Percentiles rank a stretch among this genome's conserved stretches.
phyloP scores from a whole-genome alignment of 306 rosid species.

The Cercis canadensis region DNA sequence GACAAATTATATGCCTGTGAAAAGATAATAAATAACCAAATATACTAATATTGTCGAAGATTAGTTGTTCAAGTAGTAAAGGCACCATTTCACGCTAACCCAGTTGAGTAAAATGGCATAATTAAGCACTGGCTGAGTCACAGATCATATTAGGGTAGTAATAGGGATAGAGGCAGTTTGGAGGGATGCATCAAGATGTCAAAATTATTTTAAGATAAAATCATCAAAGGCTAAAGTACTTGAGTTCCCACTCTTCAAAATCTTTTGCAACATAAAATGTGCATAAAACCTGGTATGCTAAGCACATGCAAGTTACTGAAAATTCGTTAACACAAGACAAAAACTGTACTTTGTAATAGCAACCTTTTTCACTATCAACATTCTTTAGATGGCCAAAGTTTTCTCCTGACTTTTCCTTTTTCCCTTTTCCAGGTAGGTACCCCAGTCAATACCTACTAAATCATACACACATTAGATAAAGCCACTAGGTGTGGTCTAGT shows the following conservation, averaged over 20 bases:
- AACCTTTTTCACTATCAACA: slow-evolving; percentile 22
- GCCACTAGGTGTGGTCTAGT: too few species aligned
- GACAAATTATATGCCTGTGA: slow-evolving; percentile 87
- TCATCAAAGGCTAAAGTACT: background rate
- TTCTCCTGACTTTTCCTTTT: background rate
- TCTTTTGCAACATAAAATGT: background rate
- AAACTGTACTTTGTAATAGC: background rate
- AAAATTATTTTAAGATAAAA: slow-evolving; percentile 17
- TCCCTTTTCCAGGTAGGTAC: too few species aligned
- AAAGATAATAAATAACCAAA: slow-evolving; percentile 33
- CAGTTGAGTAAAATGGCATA: background rate
- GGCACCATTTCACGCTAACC: slow-evolving; percentile 8
- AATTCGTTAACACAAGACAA: slow-evolving; percentile 16
- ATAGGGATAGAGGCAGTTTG: slow-evolving; percentile 11
- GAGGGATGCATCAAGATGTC: slow-evolving; percentile 10
- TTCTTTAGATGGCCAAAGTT: background rate
- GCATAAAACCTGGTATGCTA: background rate
- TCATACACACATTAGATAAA: too few species aligned
- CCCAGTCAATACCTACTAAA: too few species aligned
- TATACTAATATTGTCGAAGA: slow-evolving; percentile 19
- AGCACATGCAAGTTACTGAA: slow-evolving; percentile 11
- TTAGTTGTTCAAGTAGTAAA: slow-evolving; percentile 19
- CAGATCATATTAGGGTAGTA: background rate
- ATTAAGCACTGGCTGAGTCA: slow-evolving; percentile 8
- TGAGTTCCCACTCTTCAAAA: slow-evolving; percentile 11